Conservation (phyloP, 1,284 basidiomycete genomes). For the Tilletia caries region DNA sequence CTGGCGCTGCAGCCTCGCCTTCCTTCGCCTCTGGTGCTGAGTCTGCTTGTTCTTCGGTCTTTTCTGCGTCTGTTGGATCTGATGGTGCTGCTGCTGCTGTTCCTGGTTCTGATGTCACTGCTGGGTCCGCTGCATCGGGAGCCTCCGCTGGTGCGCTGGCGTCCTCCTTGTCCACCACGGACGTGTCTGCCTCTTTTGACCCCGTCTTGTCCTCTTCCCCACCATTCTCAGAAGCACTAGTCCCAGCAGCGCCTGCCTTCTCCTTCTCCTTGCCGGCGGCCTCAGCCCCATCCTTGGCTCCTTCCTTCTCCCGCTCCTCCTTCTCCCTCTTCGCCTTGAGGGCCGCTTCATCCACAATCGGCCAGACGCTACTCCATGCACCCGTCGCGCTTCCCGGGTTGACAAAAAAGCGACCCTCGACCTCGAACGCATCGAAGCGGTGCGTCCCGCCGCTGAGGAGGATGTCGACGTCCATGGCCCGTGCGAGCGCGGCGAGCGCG, state of each 20-base stretch:
- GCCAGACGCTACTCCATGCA: slow-evolving; percentile 70
- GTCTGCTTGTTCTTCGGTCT: not conserved
- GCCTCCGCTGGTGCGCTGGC: slow-evolving; percentile 31
- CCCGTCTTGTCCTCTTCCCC: slow-evolving; percentile 21
- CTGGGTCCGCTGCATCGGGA: slow-evolving; percentile 25
- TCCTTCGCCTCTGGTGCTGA: not conserved
- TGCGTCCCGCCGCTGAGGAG: slow-evolving; percentile 91
- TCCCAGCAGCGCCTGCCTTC: slow-evolving; percentile 1
- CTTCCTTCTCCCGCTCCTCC: slow-evolving; percentile 11
- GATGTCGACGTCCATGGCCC: slow-evolving; percentile 94
- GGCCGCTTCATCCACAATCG: slow-evolving; percentile 20
- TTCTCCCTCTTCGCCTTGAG: not conserved
- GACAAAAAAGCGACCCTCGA: slow-evolving; percentile 86
- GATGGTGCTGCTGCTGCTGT: not conserved
- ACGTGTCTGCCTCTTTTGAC: slow-evolving; percentile 21
- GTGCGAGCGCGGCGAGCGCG: slow-evolving; percentile 76
- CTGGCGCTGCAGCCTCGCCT: not conserved
- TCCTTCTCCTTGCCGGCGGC: not conserved
- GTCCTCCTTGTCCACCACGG: slow-evolving; percentile 22
- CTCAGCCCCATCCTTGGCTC: not conserved
- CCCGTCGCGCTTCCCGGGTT: slow-evolving; percentile 95
- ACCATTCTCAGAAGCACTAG: slow-evolving; percentile 21
- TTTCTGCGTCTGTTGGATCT: not conserved
- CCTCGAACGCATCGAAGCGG: slow-evolving; percentile 90
- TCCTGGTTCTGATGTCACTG: not conserved